Base-by-base conservation (phyloP, 1,139 yeast genomes). In the Blastobotrys apis region DNA sequence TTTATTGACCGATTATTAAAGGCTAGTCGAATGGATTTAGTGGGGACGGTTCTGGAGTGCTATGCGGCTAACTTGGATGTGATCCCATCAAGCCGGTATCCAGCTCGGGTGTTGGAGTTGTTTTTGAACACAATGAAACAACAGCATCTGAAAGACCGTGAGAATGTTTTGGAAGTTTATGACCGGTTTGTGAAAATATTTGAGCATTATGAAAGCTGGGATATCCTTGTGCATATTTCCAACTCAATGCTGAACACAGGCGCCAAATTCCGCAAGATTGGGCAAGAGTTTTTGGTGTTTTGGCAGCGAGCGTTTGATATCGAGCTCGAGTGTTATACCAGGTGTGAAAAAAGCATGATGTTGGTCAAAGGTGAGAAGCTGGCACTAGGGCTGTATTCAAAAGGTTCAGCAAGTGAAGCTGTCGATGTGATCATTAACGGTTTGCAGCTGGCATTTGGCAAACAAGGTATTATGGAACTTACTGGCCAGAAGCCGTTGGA, bases 191-290 rank as follows among this genome's bases (percentile, higher is more conserved):
- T 30, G 5, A 16, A 10, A 5, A 37, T 46, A 3, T 39, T 46
- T 33, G 12, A n/a, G 15, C 33, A 42, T 13, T 43, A 37, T 33
- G 41, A 37, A 23, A 31, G 37, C 41, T 37, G 21, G 20, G 47
- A 47, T 21, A n/a, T 36, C 6, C 39, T 53, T 5, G 30, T 47
- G 20, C 49, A 51, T 31, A 44, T 53, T 23, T 52, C 55, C 8
- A 48, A 51, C 43, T 46, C 51, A 20, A 37, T 53, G n/a, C 42
- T 53, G 4, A 44, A 53, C 17, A 33, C 49, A 16, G 56, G 56
- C 5, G 47, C 51, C 9, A 42, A 34, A 33, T 15, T 43, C 42
- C 39, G 47, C 27, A 13, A 48, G 37, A 22, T 30, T 31, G 16
- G 33, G 23, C 19, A 16, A n/a, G 12, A 33, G 33, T 45, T 44